Percentiles rank a stretch among this genome's conserved stretches.
Evolutionary conservation across 2,329 filamentous ascomycete species (phyloP).

Genomic region (Phyllosticta paracitricarpa): DNA sequence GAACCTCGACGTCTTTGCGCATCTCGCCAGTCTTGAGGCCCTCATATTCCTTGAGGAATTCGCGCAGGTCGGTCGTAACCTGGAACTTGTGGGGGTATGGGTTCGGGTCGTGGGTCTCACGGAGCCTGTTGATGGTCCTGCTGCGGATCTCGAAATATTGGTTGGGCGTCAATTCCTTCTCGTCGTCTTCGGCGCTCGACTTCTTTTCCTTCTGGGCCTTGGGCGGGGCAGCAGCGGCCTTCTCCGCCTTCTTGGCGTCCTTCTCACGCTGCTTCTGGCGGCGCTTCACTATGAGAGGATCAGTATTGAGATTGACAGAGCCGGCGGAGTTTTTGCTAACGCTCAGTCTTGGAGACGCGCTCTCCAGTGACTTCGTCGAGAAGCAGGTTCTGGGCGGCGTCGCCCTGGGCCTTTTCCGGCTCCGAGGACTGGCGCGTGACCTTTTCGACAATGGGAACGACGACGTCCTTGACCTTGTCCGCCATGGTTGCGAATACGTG

Average conservation of each 20-base stretch:
- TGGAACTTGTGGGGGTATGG: conserved; percentile 83
- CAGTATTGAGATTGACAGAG: conserved; percentile 15
- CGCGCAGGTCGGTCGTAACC: conserved; percentile 68
- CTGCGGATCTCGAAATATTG: conserved; percentile 97
- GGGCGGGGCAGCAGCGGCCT: conserved; percentile 58
- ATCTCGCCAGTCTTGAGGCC: conserved; percentile 82
- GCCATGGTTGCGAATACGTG: conserved; percentile 14
- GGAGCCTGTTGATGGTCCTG: conserved; percentile 66
- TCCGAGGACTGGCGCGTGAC: conserved; percentile 39
- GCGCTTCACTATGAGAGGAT: conserved; percentile 66
- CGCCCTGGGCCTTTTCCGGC: conserved; percentile 15
- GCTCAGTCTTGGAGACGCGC: conserved; percentile 46
- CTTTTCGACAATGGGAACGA: conserved; percentile 51
- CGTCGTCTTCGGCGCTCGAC: conserved; percentile 52
- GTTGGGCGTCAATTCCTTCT: conserved; percentile 64
- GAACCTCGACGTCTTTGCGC: conserved; percentile 63
- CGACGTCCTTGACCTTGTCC: conserved; percentile 49
- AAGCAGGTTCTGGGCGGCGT: conserved; percentile 52
- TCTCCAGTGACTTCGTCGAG: conserved; percentile 93
- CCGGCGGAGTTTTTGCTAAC: conserved; percentile 13
- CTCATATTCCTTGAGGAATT: conserved; percentile 70
- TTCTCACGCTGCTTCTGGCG: conserved; percentile 82
- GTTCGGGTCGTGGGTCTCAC: conserved; percentile 63
- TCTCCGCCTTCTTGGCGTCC: conserved; percentile 82
- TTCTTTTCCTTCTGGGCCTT: conserved; percentile 52